Base-by-base conservation (phyloP, 2,329 filamentous ascomycete species). In the Canariomyces notabilis region DNA sequence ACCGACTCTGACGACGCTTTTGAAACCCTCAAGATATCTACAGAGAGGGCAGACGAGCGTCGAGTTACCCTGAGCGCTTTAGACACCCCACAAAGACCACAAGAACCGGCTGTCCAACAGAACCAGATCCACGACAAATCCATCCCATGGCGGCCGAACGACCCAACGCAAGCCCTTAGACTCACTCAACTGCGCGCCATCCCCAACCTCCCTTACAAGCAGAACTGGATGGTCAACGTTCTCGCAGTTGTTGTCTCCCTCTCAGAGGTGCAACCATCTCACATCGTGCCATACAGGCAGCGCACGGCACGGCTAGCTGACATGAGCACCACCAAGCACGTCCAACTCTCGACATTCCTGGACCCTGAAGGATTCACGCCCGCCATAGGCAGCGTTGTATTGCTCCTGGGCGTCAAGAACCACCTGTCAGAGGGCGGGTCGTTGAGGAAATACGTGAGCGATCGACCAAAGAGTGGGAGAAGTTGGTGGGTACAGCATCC, bases 181-280 rank as follows among this genome's bases (percentile, higher is more conserved):
- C 70, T 80, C 21, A 79, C 75, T 0, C 65, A 67, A 3, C 64
- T 80, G 11, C 66, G 66, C 37, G 64, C 69, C 6, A 72, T 80
- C 39, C 73, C 75, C 0, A 64, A 70, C 49, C 67, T 80, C 1
- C 76, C 75, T 2, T 79, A 76, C 60, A 71, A 72, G 43, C 75
- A 79, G 48, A 80, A 80, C 57, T 80, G 75, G 76, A 73, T 72
- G 37, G 69, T 74, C 59, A 79, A 79, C 50, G 64, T 77, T 6
- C 68, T 80, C 3, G 74, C 68, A 44, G 66, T 80, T n/a, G 50
- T 79, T 3, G 61, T 65, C 0, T 68, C 69, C 1, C 61, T 79
- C 3, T 74, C 72, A 0, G 66, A 63, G 1, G 61, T 77, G 14
- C 72, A 78, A 48, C 65, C 75, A 1, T 74, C 72, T 0, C 65